Evolutionary conservation across 192 early-diverging fungal genomes (phyloP), one percentile per base, ranked within the genome.

Genomic region (Gigaspora rosea): DNA sequence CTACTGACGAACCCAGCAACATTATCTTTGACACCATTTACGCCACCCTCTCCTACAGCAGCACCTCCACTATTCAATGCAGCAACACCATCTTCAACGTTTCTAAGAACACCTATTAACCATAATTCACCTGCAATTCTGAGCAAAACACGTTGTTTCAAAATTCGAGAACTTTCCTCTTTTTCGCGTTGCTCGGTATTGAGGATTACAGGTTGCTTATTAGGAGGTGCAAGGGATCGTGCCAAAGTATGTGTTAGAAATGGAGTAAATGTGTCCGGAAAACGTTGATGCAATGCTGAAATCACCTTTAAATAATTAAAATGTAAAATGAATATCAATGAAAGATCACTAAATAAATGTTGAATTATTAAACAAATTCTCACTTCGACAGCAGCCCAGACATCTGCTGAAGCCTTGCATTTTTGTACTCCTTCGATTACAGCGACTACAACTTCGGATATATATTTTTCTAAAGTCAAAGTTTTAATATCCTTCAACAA

Each of bases 401-500:
- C 87, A 80, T 99, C 97, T 13, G 80, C 79, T 5, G 83, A 80
- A 2, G 87, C 82, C 76, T 92, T 93, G 78, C 94, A 92, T 36
- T 88, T 89, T 6, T 84, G 69, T 68, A 88, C 79, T 16, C 92
- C 92, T 78, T 99, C 97, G 16, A 90, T 81, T 12, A 94, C 89
- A 10, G 96, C 91, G 8, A 88, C 85, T 15, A 93, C 94, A 36
- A 98, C 90, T 87, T 99, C 98, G 52, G 91, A 92, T 71, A 97
- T 89, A 81, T 98, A 99, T 80, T 98, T 99, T 81, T 97, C 97
- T n/a, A 98, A 87, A 79, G 92, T 95, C 16, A 99, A 86, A 61
- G 91, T 87, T 48, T 86, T 86, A 36, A 97, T 88, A 75, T 97
- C 96, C 27, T 92, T 88, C 49, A 95, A 74, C 27, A 96, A 85